Evolutionary conservation across 2,329 filamentous ascomycete species (phyloP).

Genomic region (Ophiocordyceps sinensis): DNA sequence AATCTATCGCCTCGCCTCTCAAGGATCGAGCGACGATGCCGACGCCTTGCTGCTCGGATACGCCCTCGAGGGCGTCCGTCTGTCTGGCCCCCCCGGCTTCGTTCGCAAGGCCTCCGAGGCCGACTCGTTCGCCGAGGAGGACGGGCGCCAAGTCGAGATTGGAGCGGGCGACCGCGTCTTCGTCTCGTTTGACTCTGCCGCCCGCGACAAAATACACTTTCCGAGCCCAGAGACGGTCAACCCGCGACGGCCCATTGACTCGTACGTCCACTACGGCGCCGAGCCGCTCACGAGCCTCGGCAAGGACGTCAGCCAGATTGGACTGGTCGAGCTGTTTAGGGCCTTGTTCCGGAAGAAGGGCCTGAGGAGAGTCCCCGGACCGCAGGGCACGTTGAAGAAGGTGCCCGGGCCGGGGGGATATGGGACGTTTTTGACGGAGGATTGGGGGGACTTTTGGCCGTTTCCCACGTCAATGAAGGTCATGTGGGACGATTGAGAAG

Average conservation of each 20-base stretch:
- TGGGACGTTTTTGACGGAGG: slow-evolving; percentile 49
- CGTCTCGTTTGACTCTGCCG: slow-evolving; percentile 43
- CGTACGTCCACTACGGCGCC: slow-evolving; percentile 49
- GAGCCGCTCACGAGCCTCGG: slow-evolving; percentile 52
- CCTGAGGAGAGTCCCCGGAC: slow-evolving; percentile 44
- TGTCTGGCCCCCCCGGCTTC: slow-evolving; percentile 47
- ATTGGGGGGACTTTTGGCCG: slow-evolving; percentile 37
- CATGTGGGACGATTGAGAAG: slow-evolving; percentile 24
- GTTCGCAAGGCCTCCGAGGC: slow-evolving; percentile 38
- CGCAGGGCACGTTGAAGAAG: slow-evolving; percentile 55
- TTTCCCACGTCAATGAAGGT: slow-evolving; percentile 41
- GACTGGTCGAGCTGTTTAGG: slow-evolving; percentile 54
- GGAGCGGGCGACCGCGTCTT: slow-evolving; percentile 46
- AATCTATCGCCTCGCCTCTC: slow-evolving; percentile 43
- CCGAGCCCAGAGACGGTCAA: slow-evolving; percentile 45
- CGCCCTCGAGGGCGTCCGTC: slow-evolving; percentile 55
- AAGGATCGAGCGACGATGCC: slow-evolving; percentile 37
- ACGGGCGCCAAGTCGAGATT: slow-evolving; percentile 35
- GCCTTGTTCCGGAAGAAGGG: slow-evolving; percentile 46
- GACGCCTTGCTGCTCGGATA: slow-evolving; percentile 55
- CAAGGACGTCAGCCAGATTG: slow-evolving; percentile 42
- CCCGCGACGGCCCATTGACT: slow-evolving; percentile 46
- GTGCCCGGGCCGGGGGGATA: slow-evolving; percentile 39
- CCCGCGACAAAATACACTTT: slow-evolving; percentile 43
- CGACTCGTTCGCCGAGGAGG: slow-evolving; percentile 34